Evolutionary conservation across 441 rosid species (phyloP), one percentile per base, ranked within the genome.

Genomic region (Pelargonium hybrid): DNA sequence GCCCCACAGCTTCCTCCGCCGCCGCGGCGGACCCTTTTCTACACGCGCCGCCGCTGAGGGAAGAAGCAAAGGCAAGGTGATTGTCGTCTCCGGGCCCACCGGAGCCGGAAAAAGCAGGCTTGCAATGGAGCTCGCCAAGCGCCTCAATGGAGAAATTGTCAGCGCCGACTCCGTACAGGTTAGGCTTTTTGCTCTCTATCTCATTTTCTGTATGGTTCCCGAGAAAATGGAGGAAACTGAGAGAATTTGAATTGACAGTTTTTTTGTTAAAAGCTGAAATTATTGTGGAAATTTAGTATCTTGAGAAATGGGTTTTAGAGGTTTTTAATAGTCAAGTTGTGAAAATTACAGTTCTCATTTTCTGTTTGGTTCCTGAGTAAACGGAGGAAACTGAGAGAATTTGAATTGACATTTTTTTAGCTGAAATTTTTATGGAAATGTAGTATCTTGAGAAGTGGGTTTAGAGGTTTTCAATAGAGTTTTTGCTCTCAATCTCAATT

Each of bases 81-180:
- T 93, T 31, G 96, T 90, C 62, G 86, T 93, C 45, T 90, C 97
- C 65, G 98, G 96, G 9, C 98, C 97, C 65, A 93, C 97, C 14
- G 94, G 98, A 4, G 78, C 98, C 15, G 98, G 97, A 0, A 93
- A 93, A 85, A 82, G 84, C 79, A 86, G 86, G 18, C 94, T 90
- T 18, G 94, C 98, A 1, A 3, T 93, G 65, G 98, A 89, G 84
- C 96, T 90, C 14, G 97, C 98, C 8, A 90, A 78, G 87, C 90
- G 87, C 39, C 90, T 93, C 66, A 84, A 86, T 70, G 98, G 97
- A 7, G 94, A 93, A 87, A 90, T 93, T 78, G 84, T 91, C 76
- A 91, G 97, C 78, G 98, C 97, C 47, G 97, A 93, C 82, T 93
- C 98, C 29, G 96, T 93, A 70, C 97, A 91, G 97, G 97, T 91